A percentile compares a stretch with the other conserved stretches of the same genome.
Evolutionary conservation across 352 stramenopile species (phyloP).

Genomic region (Phytophthora niederhauseri): DNA sequence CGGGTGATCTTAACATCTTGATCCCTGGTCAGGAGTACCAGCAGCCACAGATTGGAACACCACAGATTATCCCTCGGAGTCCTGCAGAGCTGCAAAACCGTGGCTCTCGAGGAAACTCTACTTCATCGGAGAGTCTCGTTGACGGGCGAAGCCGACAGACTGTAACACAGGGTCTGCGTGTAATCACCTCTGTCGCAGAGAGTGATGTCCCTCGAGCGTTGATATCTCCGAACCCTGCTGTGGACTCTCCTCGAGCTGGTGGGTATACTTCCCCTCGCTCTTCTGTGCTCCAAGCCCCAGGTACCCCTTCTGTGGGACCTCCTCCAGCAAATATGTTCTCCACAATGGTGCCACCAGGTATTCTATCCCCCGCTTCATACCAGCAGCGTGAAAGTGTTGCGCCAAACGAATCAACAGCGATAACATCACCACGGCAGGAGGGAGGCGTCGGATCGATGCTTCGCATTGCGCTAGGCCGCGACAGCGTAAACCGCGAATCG

Average conservation of each 20-base stretch:
- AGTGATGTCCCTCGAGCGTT: slow-evolving; percentile 81
- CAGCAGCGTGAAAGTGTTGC: slow-evolving; percentile 79
- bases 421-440: slow-evolving; percentile 44
- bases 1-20: slow-evolving; percentile 50
- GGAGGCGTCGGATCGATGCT: slow-evolving; percentile 57
- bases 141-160: slow-evolving; percentile 41
- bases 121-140: slow-evolving; percentile 23
- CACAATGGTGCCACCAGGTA: slow-evolving; percentile 41
- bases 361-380: slow-evolving; percentile 83
- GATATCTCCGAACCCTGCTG: slow-evolving; percentile 85
- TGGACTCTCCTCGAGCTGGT: slow-evolving; percentile 81
- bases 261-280: slow-evolving; percentile 83
- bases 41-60: slow-evolving; percentile 48
- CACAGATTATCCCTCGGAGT: slow-evolving; percentile 52
- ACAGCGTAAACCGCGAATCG: slow-evolving; percentile 69
- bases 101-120: slow-evolving; percentile 42
- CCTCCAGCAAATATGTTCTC: slow-evolving; percentile 60
- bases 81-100: slow-evolving; percentile 87
- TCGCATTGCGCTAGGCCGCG: slow-evolving; percentile 75
- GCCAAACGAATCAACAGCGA: slow-evolving; percentile 28
- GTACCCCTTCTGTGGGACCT: slow-evolving; percentile 62
- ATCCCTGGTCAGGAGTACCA: slow-evolving; percentile 78
- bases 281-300: slow-evolving; percentile 68
- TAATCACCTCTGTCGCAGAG: slow-evolving; percentile 85
- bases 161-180: slow-evolving; percentile 69